Conservation (phyloP, 192 early-diverging fungal genomes). For the Radiomyces spectabilis region DNA sequence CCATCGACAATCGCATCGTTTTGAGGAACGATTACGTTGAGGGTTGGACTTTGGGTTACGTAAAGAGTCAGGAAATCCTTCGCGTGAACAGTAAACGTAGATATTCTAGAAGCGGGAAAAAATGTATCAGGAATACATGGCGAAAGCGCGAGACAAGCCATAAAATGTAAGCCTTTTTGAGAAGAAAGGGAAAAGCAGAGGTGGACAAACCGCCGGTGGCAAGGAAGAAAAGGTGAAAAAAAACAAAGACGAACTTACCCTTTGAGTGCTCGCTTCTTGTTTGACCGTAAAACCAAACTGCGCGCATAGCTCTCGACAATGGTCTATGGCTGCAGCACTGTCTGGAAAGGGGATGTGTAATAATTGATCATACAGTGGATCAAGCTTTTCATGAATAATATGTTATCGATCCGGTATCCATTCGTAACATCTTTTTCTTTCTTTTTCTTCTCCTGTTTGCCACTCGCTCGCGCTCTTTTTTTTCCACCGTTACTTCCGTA, state of each 20-base stretch:
- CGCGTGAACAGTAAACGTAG: constrained; percentile 52
- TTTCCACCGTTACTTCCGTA: too few species aligned
- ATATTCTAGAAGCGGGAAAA: constrained; percentile 51
- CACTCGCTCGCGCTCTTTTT: too few species aligned
- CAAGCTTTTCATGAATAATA: too few species aligned
- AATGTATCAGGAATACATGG: too few species aligned
- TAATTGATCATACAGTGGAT: constrained; percentile 40
- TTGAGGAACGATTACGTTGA: constrained; percentile 45
- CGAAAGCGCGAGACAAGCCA: too few species aligned
- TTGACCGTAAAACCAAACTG: constrained; percentile 41
- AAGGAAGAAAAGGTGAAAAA: neutral
- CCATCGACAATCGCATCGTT: constrained; percentile 52
- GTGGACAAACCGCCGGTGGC: too few species aligned
- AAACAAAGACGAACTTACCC: constrained; percentile 13
- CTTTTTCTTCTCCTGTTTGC: too few species aligned
- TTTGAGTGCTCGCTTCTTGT: constrained; percentile 40
- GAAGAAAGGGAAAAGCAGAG: neutral
- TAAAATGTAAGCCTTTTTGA: neutral
- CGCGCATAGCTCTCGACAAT: constrained; percentile 31
- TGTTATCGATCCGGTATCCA: too few species aligned
- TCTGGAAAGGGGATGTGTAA: constrained; percentile 30
- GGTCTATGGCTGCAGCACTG: constrained; percentile 23
- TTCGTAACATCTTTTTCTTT: too few species aligned
- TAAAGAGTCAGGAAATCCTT: constrained; percentile 48
- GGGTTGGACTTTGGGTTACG: constrained; percentile 38